phyloP scores from a whole-genome alignment of 2,329 filamentous ascomycete species.

The Corinectria fuckeliana region DNA sequence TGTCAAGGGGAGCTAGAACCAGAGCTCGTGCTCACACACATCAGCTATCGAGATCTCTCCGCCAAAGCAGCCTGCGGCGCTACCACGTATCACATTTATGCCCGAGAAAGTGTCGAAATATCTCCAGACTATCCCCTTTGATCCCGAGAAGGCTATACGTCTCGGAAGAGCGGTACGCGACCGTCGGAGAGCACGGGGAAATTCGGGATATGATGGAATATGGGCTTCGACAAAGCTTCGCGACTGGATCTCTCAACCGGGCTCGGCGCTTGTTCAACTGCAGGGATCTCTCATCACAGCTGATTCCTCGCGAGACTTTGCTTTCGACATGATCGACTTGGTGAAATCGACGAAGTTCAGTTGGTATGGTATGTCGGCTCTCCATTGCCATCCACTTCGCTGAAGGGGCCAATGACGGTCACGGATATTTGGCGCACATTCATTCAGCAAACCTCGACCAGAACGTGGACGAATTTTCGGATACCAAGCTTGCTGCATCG shows the following conservation, averaged over 20 bases:
- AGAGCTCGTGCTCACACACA: neutral
- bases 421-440: slow-evolving; percentile 5
- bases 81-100: neutral
- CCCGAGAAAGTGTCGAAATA: slow-evolving; percentile 12
- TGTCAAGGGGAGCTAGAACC: neutral
- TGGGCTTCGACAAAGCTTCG: slow-evolving; percentile 17
- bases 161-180: slow-evolving; percentile 3
- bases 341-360: neutral
- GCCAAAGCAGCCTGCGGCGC: neutral
- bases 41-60: neutral
- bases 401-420: neutral
- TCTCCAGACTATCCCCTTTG: neutral
- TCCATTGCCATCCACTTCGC: slow-evolving; percentile 5
- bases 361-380: slow-evolving; percentile 13
- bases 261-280: slow-evolving; percentile 8
- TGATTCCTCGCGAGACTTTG: slow-evolving; percentile 14
- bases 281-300: slow-evolving; percentile 6
- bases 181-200: slow-evolving; percentile 7
- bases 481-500: neutral
- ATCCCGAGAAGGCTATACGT: slow-evolving; percentile 5
- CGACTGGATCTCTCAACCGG: slow-evolving; percentile 15
- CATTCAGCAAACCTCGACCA: slow-evolving; percentile 11
- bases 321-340: slow-evolving; percentile 17
- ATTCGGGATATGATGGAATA: neutral
- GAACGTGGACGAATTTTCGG: neutral